Base-by-base conservation (phyloP, 2,329 filamentous ascomycete species). In the Neonectria neomacrospora region DNA sequence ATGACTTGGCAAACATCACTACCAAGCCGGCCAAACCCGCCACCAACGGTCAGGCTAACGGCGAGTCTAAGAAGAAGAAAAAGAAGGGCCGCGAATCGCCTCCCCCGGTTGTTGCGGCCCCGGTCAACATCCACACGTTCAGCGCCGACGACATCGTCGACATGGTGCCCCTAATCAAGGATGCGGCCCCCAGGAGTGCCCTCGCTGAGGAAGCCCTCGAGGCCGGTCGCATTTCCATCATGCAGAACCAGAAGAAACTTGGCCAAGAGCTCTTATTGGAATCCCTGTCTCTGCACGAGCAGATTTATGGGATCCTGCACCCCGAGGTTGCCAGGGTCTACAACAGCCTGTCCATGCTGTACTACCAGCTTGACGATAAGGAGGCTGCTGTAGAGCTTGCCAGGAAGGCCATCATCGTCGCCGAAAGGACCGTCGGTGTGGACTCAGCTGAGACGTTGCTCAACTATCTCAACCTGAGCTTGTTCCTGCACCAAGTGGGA, bases 301-400 rank as follows among this genome's bases (percentile, higher is more conserved):
- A 99, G 79, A 98, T 99, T 71, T 99, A 99, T 74, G 96, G 96
- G 64, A 96, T 98, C 61, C 85, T 99, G 26, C 96, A 99, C 77
- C 94, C 96, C 1, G 96, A 99, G 80, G 95, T 98, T 63, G 96
- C 95, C 50, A 90, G 94, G 67, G 91, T 97, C 28, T 99, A 99
- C 83, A 95, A 97, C 80, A 94, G 92, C 55, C 81, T 99, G 48
- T 97, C 96, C 3, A 97, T 97, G 85, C 86, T 98, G 58, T 97
- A 97, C 82, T 98, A 96, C 80, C 92, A 96, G 78, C 87, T 97
- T n/a, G 96, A 98, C 58, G 96, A 99, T 82, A 98, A 98, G 84
- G 92, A 94, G 39, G 93, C 93, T 10, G 96, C 96, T 23, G 91
- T 98, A 23, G 96, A 99, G 80, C 88, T 99, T 67, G 94, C 96